Base-by-base conservation (phyloP, 768 basidiomycete species). In the Lyophyllum atratum region DNA sequence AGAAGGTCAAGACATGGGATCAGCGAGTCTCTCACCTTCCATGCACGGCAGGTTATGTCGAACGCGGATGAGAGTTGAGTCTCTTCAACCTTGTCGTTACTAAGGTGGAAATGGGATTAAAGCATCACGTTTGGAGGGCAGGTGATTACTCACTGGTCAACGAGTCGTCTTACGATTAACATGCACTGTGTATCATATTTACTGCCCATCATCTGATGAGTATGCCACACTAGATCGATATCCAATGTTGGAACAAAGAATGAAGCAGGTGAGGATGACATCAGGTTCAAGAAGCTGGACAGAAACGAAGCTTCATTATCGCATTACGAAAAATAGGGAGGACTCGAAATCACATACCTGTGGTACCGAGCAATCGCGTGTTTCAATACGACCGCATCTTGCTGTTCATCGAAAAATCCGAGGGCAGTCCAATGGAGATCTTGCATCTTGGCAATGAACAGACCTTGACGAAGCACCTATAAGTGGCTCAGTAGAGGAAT, bases 191-290 rank as follows among this genome's bases (percentile, higher is more conserved):
- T 49, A 5, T 66, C 61, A 62, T 90, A 90, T 33, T 73, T 71
- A 2, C 51, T 55, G 0, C 76, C 74, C 65, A 79, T 73, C 4
- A 90, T 75, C 59, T 89, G 88, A 55, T 90, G 87, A 0, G 86
- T 87, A 60, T 92, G 89, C 88, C 89, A 90, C 5, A 79, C 82
- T 15, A 92, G 73, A 60, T 90, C 89, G 33, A 91, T 88, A 58
- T 90, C 87, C 15, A 90, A 66, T 1, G 86, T 88, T 12, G 86
- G 85, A 1, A 85, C 83, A 34, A 78, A 74, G 65, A 83, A 78
- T 0, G 73, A 65, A 7, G 63, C 63, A 1, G 80, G 76, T 0
- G 72, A 74, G 1, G 75, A 74, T 11, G 78, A 67, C 69, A 84
- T 76, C 25, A 88, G 67, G 56, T 86, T 84, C 14, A 89, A 72